A percentile compares a stretch with the other conserved stretches of the same genome.
Evolutionary conservation across 2,329 filamentous ascomycete species (phyloP).

Genomic region (Thyridium curvatum): DNA sequence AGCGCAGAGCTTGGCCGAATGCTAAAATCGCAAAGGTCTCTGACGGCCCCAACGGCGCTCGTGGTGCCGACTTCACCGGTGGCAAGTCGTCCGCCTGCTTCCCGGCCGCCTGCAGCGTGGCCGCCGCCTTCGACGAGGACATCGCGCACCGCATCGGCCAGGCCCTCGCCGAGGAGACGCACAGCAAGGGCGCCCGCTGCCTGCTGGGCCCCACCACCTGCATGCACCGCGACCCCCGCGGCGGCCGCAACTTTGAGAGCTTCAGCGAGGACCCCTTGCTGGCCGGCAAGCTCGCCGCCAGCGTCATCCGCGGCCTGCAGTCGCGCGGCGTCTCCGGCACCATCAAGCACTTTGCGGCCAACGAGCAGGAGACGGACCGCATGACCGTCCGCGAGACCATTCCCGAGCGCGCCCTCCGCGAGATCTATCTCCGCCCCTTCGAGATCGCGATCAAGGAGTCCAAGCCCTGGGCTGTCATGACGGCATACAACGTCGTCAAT

Average conservation of each 20-base stretch:
- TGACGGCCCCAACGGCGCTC: constrained; percentile 27
- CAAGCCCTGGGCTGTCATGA: constrained; percentile 37
- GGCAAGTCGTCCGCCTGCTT: constrained; percentile 23
- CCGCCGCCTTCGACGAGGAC: constrained; percentile 56
- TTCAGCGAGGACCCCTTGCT: constrained; percentile 41
- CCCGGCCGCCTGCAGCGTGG: constrained; percentile 32
- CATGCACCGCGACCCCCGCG: constrained; percentile 39
- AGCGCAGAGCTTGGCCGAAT: too few relatives aligned
- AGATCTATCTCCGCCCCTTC: constrained; percentile 38
- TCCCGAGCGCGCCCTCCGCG: constrained; percentile 20
- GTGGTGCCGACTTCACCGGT: constrained; percentile 19
- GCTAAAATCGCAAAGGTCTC: too few relatives aligned
- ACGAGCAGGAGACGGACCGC: constrained; percentile 27
- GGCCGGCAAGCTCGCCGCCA: constrained; percentile 33
- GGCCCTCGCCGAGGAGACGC: constrained; percentile 47
- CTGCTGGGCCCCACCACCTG: constrained; percentile 60
- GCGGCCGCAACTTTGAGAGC: constrained; percentile 41
- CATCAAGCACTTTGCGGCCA: constrained; percentile 40
- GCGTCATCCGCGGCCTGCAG: constrained; percentile 37
- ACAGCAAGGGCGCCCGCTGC: constrained; percentile 61
- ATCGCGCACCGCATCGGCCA: constrained; percentile 50
- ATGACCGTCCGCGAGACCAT: constrained; percentile 22
- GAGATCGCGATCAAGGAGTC: constrained; percentile 35
- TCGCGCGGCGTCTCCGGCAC: constrained; percentile 32
- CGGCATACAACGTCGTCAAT: constrained; percentile 40